phyloP scores from a whole-genome alignment of 257 asterid species.

The Ballota nigra region DNA sequence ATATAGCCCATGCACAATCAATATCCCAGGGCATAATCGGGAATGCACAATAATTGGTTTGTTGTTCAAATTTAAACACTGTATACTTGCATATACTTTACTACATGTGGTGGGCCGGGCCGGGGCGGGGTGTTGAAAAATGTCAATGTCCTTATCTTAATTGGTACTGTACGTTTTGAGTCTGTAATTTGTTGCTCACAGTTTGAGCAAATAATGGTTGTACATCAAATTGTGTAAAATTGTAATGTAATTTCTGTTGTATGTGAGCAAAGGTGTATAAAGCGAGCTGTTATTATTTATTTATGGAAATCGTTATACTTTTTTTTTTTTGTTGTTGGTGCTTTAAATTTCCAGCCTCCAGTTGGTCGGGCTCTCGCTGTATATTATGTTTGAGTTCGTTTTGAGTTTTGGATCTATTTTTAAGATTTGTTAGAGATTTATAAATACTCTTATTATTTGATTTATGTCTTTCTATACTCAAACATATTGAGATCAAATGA shows the following conservation, averaged over 20 bases:
- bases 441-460: no score
- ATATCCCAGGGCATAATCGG: slow-evolving; percentile 19
- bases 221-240: neutral
- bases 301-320: neutral
- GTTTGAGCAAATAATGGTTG: slow-evolving; percentile 1
- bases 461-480: no score
- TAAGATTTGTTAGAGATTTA: no score
- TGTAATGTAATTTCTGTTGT: neutral
- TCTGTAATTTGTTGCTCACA: neutral
- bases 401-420: no score
- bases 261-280: neutral
- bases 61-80: neutral
- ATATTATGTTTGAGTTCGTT: no score
- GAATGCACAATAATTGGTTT: neutral
- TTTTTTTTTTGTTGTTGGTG: neutral
- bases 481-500: no score
- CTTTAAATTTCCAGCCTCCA: neutral
- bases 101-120: slow-evolving; percentile 1
- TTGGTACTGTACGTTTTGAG: neutral
- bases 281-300: neutral
- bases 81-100: neutral
- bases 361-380: no score
- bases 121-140: neutral
- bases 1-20: slow-evolving; percentile 26
- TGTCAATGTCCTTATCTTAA: slow-evolving; percentile 26